Percentiles rank a stretch among this genome's conserved stretches.
Conservation (phyloP, 306 rosid genomes). For the Sicyos edulis region DNA sequence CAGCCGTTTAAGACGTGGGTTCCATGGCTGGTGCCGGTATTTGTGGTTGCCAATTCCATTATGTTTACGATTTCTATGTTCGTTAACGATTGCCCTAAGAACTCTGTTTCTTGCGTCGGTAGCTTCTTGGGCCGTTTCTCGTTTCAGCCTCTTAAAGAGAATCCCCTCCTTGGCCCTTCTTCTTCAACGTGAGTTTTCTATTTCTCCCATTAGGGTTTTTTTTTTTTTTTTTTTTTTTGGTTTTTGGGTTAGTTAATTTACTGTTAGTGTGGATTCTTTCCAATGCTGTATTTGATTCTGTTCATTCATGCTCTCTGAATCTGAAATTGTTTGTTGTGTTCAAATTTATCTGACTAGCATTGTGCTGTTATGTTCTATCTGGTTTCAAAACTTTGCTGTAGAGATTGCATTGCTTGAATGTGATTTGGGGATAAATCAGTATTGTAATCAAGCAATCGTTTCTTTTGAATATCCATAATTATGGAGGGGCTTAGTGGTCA, state of each 20-base stretch:
- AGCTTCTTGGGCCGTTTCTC: conserved; percentile 24
- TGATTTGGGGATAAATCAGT: neutral
- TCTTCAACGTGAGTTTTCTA: conserved; percentile 20
- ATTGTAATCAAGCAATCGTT: too few species aligned
- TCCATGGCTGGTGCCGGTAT: conserved; percentile 22
- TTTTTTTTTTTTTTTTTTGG: neutral
- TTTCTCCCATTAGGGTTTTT: neutral
- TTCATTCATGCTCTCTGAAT: neutral
- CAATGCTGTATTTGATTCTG: neutral
- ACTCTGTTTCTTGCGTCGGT: conserved; percentile 22
- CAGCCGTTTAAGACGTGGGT: conserved; percentile 17
- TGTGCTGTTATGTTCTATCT: conserved; percentile 6
- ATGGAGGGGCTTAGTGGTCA: too few species aligned
- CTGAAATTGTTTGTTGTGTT: neutral
- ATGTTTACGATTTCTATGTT: conserved; percentile 19
- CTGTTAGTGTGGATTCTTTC: neutral
- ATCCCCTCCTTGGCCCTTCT: conserved; percentile 25
- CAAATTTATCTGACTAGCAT: neutral
- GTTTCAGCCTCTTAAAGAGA: conserved; percentile 24
- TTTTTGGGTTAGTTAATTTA: neutral
- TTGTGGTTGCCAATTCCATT: conserved; percentile 20
- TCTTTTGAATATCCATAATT: too few species aligned
- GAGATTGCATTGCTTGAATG: neutral
- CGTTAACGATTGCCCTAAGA: conserved; percentile 22
- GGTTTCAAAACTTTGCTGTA: neutral